These are phyloP conservation scores for Clarireedia sp. DNA, from an alignment of 2,329 filamentous ascomycete genomes.

Conservation along the genomic window DNA sequence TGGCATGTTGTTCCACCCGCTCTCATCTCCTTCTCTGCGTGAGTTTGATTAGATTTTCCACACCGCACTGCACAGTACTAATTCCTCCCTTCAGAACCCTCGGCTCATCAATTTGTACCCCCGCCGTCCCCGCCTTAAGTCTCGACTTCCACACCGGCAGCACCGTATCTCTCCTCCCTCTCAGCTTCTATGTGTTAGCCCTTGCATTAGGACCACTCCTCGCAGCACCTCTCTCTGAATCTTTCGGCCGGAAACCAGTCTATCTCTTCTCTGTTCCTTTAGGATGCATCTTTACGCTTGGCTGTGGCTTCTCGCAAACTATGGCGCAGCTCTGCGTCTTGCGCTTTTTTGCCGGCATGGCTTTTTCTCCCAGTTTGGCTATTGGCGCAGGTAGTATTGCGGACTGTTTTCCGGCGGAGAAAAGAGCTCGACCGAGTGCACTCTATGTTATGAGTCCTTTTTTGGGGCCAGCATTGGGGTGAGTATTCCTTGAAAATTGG, in stretches of 20 bases:
- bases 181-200: conserved; percentile 46
- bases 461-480: conserved; percentile 45
- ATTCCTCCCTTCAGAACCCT: neutral
- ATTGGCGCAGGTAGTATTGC: conserved; percentile 42
- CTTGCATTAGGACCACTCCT: conserved; percentile 53
- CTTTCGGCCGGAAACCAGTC: conserved; percentile 42
- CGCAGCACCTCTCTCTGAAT: conserved; percentile 52
- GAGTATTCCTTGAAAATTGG: conserved; percentile 14
- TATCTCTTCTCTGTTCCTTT: conserved; percentile 38
- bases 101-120: neutral
- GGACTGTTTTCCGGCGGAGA: conserved; percentile 39
- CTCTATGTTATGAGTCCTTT: conserved; percentile 45
- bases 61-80: neutral
- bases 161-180: neutral
- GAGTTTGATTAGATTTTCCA: neutral
- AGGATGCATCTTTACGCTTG: conserved; percentile 51
- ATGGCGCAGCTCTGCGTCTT: conserved; percentile 37
- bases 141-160: neutral
- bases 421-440: conserved; percentile 36
- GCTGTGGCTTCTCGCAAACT: conserved; percentile 51
- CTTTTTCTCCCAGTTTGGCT: conserved; percentile 33
- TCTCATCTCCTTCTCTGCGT: neutral
- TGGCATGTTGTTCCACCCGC: neutral
- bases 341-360: conserved; percentile 39
- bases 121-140: neutral